phyloP scores from a whole-genome alignment of 2,329 filamentous ascomycete genomes.

The Aureobasidium leucospermi region DNA sequence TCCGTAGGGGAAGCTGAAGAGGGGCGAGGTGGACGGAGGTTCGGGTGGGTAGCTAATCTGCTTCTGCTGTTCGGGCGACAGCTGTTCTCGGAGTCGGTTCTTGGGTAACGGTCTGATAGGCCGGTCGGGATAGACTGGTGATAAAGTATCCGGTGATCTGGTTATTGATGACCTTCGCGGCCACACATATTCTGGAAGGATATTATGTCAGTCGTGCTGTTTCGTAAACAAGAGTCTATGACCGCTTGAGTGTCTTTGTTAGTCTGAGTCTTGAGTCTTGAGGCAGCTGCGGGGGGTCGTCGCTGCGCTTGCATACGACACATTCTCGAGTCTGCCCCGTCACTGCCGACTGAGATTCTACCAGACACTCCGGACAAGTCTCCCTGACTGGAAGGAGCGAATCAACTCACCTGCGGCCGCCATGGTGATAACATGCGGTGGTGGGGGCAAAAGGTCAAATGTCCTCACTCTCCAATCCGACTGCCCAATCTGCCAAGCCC shows the following conservation, averaged over 20 bases:
- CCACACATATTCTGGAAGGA: slow-evolving; percentile 12
- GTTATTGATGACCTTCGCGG: slow-evolving; percentile 18
- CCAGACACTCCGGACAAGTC: background rate
- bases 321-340: background rate
- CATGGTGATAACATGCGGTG: slow-evolving; percentile 12
- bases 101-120: slow-evolving; percentile 89
- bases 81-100: slow-evolving; percentile 75
- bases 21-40: slow-evolving; percentile 60
- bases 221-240: background rate
- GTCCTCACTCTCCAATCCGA: background rate
- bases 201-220: background rate
- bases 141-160: slow-evolving; percentile 56
- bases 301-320: slow-evolving; percentile 1
- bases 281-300: slow-evolving; percentile 8
- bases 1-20: slow-evolving; percentile 64
- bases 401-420: slow-evolving; percentile 8
- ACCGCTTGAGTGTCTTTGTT: background rate
- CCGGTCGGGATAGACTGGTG: slow-evolving; percentile 76
- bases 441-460: slow-evolving; percentile 9
- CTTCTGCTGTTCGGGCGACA: slow-evolving; percentile 77
- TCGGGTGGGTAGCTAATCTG: slow-evolving; percentile 75
- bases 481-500: slow-evolving; percentile 5
- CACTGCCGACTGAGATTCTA: background rate
- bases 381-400: background rate
- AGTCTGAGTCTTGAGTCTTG: background rate